These are phyloP conservation scores for Saturnispora halmiae DNA, from an alignment of 805 yeast genomes.

Conservation along the genomic window DNA sequence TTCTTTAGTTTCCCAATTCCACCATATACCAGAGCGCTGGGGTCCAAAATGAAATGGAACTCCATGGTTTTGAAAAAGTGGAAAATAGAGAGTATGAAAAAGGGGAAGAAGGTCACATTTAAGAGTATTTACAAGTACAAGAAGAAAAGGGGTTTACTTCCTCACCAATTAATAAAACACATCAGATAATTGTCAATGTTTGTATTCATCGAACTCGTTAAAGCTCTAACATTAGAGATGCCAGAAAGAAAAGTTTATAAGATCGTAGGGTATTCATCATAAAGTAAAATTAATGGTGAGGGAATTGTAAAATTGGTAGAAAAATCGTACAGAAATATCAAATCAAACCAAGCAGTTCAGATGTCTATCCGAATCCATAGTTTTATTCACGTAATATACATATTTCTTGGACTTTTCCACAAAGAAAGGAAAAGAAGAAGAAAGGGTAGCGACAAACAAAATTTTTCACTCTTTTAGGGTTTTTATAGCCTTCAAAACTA, in stretches of 20 bases:
- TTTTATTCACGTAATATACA: background rate
- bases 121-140: too few relatives aligned
- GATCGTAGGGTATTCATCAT: slow-evolving; percentile 12
- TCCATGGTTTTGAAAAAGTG: slow-evolving; percentile 1
- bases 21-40: slow-evolving; percentile 51
- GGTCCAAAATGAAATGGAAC: slow-evolving; percentile 47
- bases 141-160: too few relatives aligned
- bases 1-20: slow-evolving; percentile 60
- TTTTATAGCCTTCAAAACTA: slow-evolving; percentile 4
- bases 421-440: background rate
- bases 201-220: slow-evolving; percentile 69
- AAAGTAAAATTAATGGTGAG: slow-evolving; percentile 1
- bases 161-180: slow-evolving; percentile 1
- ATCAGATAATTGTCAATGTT: slow-evolving; percentile 63
- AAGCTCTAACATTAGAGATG: slow-evolving; percentile 82
- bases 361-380: background rate
- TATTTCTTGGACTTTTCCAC: background rate
- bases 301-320: too few relatives aligned
- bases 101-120: background rate
- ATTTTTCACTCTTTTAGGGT: background rate
- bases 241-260: slow-evolving; percentile 56
- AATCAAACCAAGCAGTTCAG: too few relatives aligned
- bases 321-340: too few relatives aligned
- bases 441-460: too few relatives aligned
- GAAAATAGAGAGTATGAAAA: background rate